Conservation (phyloP, 2,329 filamentous ascomycete species). For the Blumeria graminis region DNA sequence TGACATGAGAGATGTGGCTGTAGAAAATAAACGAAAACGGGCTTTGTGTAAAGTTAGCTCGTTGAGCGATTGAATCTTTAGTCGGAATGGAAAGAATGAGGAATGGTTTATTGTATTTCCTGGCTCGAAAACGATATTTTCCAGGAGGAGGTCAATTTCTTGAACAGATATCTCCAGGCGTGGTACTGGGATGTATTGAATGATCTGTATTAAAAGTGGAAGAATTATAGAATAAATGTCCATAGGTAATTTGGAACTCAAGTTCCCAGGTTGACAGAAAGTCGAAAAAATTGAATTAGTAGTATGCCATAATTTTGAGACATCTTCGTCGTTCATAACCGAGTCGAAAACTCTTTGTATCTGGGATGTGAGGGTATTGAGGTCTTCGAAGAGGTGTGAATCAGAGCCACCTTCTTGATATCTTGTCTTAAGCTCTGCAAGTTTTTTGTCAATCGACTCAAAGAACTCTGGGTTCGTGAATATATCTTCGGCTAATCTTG, state of each 20-base stretch:
- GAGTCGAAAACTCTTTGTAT: slow-evolving; percentile 41
- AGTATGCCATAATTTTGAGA: slow-evolving; percentile 44
- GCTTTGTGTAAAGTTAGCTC: slow-evolving; percentile 69
- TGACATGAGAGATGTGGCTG: slow-evolving; percentile 45
- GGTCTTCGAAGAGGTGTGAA: slow-evolving; percentile 44
- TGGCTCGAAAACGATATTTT: slow-evolving; percentile 78
- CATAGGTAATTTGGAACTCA: slow-evolving; percentile 46
- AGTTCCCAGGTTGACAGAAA: slow-evolving; percentile 38
- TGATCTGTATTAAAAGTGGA: slow-evolving; percentile 47
- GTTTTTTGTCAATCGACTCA: slow-evolving; percentile 34
- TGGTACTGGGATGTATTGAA: slow-evolving; percentile 78
- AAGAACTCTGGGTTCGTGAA: slow-evolving; percentile 73
- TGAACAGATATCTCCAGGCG: slow-evolving; percentile 71
- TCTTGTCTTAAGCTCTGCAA: slow-evolving; percentile 26
- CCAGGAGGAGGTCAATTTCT: slow-evolving; percentile 61
- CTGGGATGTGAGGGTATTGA: slow-evolving; percentile 49
- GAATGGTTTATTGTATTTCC: slow-evolving; percentile 62
- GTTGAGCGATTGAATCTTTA: slow-evolving; percentile 65
- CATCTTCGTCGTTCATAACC: slow-evolving; percentile 44
- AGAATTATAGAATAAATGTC: slow-evolving; percentile 64
- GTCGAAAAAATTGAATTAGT: slow-evolving; percentile 43
- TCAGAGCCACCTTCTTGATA: slow-evolving; percentile 40
- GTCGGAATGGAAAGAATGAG: slow-evolving; percentile 69
- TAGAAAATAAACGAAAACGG: slow-evolving; percentile 37
- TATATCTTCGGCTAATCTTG: slow-evolving; percentile 53